A percentile compares a stretch with the other conserved stretches of the same genome.
Evolutionary conservation across 345 rosid genomes (phyloP).

Genomic region (Pistacia integerrima): DNA sequence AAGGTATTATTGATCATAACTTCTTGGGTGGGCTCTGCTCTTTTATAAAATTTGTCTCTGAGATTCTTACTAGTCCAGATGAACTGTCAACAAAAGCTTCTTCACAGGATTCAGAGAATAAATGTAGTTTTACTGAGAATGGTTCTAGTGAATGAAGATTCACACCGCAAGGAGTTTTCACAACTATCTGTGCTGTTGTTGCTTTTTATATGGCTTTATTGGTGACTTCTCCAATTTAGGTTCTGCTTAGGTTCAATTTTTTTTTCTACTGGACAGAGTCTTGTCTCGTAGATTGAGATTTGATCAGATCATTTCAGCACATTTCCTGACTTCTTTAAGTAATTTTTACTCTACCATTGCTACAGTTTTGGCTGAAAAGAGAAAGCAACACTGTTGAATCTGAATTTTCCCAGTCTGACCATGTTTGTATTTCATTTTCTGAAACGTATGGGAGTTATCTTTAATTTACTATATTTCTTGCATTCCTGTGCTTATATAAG

Average conservation of each 20-base stretch:
- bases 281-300: background rate
- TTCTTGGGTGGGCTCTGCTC: slow-evolving; percentile 96
- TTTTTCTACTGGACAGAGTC: background rate
- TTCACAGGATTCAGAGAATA: slow-evolving; percentile 28
- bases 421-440: background rate
- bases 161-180: background rate
- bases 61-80: slow-evolving; percentile 49
- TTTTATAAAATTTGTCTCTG: slow-evolving; percentile 74
- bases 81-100: slow-evolving; percentile 32
- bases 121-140: slow-evolving; percentile 12
- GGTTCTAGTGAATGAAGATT: slow-evolving; percentile 13
- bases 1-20: slow-evolving; percentile 91
- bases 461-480: background rate
- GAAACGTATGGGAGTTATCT: background rate
- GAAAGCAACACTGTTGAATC: background rate
- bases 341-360: background rate
- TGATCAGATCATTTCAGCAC: background rate
- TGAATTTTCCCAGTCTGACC: background rate
- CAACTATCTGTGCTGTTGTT: background rate
- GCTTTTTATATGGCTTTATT: background rate
- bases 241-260: background rate
- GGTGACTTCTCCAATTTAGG: background rate
- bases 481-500: background rate
- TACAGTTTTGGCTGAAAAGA: background rate
- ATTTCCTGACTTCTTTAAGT: slow-evolving; percentile 3